These are phyloP conservation scores for Puya raimondii DNA, from an alignment of 176 grass and related monocot genomes.

Conservation along the genomic window DNA sequence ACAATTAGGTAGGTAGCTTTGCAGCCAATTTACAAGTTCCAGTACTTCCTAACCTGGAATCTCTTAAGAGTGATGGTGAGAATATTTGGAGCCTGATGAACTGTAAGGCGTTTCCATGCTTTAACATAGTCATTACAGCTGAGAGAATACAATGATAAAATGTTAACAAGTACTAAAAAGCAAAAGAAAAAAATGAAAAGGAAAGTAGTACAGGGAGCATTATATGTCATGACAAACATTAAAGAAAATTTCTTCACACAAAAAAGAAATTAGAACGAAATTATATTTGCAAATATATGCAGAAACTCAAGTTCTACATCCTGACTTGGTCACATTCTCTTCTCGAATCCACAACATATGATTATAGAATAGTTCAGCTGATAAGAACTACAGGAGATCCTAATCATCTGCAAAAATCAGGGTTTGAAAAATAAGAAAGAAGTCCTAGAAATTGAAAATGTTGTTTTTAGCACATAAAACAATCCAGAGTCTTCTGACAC, in stretches of 20 bases:
- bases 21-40: not conserved
- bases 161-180: not conserved
- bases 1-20: not conserved
- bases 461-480: no score
- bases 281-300: no score
- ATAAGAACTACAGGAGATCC: no score
- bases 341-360: no score
- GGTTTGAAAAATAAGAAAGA: no score
- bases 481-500: no score
- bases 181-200: slow-evolving; percentile 10
- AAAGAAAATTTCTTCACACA: not conserved
- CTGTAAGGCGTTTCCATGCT: slow-evolving; percentile 86
- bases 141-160: slow-evolving; percentile 20
- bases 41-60: slow-evolving; percentile 65
- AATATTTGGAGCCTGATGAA: slow-evolving; percentile 98
- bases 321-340: no score
- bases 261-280: no score
- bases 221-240: not conserved
- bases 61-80: slow-evolving; percentile 94
- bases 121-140: slow-evolving; percentile 98
- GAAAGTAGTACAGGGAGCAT: not conserved
- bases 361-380: no score
- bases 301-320: no score
- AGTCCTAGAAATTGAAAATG: no score
- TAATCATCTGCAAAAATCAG: no score